phyloP scores from a whole-genome alignment of 768 basidiomycete species.

The Austroboletus eburneus region DNA sequence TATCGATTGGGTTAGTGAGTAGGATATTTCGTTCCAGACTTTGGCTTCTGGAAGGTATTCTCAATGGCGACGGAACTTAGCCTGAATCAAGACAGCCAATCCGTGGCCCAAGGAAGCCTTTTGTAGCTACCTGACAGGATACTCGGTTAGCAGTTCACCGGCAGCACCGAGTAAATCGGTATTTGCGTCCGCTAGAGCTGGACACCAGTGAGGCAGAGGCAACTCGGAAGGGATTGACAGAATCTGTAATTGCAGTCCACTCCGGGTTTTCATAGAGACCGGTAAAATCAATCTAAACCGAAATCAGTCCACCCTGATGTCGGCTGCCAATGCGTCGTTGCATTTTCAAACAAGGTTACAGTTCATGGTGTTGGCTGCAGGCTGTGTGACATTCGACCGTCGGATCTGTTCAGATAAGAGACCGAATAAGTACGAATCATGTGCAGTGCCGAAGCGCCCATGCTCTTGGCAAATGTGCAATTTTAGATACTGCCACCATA shows the following conservation, averaged over 20 bases:
- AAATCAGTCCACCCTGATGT: background rate
- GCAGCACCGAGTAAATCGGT: background rate
- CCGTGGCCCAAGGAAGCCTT: background rate
- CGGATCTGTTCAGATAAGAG: too few relatives aligned
- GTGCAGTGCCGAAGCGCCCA: too few relatives aligned
- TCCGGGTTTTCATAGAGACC: background rate
- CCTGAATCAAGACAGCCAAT: background rate
- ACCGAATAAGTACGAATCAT: too few relatives aligned
- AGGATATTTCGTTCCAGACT: too few relatives aligned
- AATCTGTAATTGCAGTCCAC: background rate
- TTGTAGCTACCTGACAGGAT: constrained; percentile 3
- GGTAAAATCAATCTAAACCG: background rate
- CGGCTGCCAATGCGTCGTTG: background rate
- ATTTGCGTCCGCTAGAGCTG: background rate
- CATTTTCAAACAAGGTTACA: background rate
- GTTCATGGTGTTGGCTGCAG: background rate
- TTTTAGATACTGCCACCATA: background rate
- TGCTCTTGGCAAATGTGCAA: background rate
- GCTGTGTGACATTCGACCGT: background rate
- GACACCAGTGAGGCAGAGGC: too few relatives aligned
- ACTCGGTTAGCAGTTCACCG: background rate
- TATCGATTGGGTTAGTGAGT: too few relatives aligned
- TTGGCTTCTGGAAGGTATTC: background rate
- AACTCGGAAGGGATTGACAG: too few relatives aligned
- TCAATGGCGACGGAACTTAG: background rate